A percentile compares a stretch with the other conserved stretches of the same genome.
Conservation (phyloP, 257 asterid genomes). For the Przewalskia tangutica region DNA sequence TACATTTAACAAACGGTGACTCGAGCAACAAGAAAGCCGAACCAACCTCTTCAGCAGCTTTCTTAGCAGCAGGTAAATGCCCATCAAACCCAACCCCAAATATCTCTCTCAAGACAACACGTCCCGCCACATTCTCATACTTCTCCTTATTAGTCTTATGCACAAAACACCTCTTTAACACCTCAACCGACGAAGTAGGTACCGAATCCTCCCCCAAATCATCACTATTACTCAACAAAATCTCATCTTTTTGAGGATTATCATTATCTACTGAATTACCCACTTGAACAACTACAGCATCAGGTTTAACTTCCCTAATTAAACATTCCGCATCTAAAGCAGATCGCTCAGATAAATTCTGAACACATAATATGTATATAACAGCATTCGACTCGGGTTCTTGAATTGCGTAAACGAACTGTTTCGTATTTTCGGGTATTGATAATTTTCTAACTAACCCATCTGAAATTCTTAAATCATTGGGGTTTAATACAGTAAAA, state of each 20-base stretch:
- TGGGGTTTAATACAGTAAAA: constrained; percentile 31
- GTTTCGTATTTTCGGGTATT: constrained; percentile 68
- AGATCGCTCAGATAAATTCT: constrained; percentile 79
- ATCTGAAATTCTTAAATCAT: constrained; percentile 71
- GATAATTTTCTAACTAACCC: constrained; percentile 46
- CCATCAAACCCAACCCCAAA: constrained; percentile 77
- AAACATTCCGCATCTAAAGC: constrained; percentile 67
- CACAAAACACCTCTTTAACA: constrained; percentile 62
- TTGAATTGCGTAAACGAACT: constrained; percentile 65
- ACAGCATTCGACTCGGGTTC: constrained; percentile 57
- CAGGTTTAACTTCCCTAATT: constrained; percentile 69
- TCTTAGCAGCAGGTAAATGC: constrained; percentile 61
- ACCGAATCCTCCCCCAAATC: constrained; percentile 20
- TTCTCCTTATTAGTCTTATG: constrained; percentile 52
- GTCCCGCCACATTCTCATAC: constrained; percentile 81
- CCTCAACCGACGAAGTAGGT: constrained; percentile 81
- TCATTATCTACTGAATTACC: constrained; percentile 25
- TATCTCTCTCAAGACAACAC: constrained; percentile 65
- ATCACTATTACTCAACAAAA: constrained; percentile 1
- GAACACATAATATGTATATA: constrained; percentile 60
- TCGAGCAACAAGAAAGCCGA: constrained; percentile 67
- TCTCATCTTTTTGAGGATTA: constrained; percentile 17
- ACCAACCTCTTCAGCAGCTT: constrained; percentile 79
- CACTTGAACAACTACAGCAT: constrained; percentile 85
- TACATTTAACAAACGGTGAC: constrained; percentile 53